Conservation (phyloP, 345 rosid species). For the Citrus sp. region DNA sequence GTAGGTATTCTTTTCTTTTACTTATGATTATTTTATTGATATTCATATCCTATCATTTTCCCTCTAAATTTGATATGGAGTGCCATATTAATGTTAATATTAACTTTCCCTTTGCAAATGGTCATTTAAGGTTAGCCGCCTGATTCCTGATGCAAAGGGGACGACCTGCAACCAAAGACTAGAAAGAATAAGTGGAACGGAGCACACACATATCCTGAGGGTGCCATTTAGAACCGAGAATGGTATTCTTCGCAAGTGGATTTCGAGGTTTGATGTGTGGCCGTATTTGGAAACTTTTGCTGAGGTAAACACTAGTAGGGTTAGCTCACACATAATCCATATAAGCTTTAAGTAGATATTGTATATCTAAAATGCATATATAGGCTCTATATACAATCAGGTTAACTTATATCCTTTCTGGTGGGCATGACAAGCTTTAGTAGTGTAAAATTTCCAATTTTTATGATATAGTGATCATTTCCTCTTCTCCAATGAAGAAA, state of each 20-base stretch:
- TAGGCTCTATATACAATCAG: background rate
- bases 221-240: constrained; percentile 52
- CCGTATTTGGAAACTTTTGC: constrained; percentile 55
- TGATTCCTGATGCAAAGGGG: constrained; percentile 49
- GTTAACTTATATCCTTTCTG: background rate
- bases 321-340: background rate
- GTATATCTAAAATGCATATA: background rate
- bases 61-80: background rate
- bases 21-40: background rate
- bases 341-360: background rate
- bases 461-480: background rate
- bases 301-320: constrained; percentile 27
- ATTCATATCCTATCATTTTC: background rate
- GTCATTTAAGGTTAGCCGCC: constrained; percentile 39
- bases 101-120: background rate
- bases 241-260: constrained; percentile 52
- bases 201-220: constrained; percentile 41
- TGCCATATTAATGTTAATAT: background rate
- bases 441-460: background rate
- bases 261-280: constrained; percentile 56
- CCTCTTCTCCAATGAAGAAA: background rate
- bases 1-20: constrained; percentile 25
- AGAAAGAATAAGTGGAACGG: constrained; percentile 49
- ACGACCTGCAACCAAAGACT: constrained; percentile 52
- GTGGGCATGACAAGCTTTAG: background rate